Base-by-base conservation (phyloP, 148 eudicot species). In the Nepenthes mirabilis region DNA sequence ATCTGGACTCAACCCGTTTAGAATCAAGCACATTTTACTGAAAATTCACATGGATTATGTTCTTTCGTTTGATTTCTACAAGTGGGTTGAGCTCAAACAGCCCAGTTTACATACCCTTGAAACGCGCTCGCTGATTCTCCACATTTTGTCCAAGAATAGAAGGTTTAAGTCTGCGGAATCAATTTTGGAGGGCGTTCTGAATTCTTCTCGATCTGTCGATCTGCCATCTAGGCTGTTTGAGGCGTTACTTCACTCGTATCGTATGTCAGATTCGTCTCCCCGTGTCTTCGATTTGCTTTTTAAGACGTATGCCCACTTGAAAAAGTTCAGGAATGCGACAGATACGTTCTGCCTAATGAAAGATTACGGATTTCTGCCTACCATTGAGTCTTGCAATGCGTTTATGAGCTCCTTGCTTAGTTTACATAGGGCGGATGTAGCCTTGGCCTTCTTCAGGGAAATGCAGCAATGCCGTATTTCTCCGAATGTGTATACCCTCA, bases 311-410 rank as follows among this genome's bases (percentile, higher is more conserved):
- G 93, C 96, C 1, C 85, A 74, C 52, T 33, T 84, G 81, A 79
- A 70, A 74, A 84, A 79, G 74, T 67, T 86, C 64, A 81, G 93
- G 73, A 63, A 74, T 74, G 89, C 87, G 34, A 71, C 74, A 0
- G 68, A 71, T 58, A 73, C 72, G 2, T 88, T 73, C 72, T 61
- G 57, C 23, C 65, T 43, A 10, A 85, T 88, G 91, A 85, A 68
- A 71, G 89, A 83, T 43, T 83, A 85, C 49, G 87, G 93, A 52
- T 85, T 88, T 77, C 36, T 79, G 14, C 96, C 96, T 2, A 81
- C 83, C 2, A 54, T 88, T 43, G 80, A 78, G 69, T 87, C 95
- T 2, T 87, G 95, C 63, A 87, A 87, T 78, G 87, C 83, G 2
- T 76, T 47, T 51, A 58, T 88, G 79, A 88, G 89, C 57, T 70